These are phyloP conservation scores for Acacia melanoxylon DNA, from an alignment of 306 rosid species.

Conservation along the genomic window DNA sequence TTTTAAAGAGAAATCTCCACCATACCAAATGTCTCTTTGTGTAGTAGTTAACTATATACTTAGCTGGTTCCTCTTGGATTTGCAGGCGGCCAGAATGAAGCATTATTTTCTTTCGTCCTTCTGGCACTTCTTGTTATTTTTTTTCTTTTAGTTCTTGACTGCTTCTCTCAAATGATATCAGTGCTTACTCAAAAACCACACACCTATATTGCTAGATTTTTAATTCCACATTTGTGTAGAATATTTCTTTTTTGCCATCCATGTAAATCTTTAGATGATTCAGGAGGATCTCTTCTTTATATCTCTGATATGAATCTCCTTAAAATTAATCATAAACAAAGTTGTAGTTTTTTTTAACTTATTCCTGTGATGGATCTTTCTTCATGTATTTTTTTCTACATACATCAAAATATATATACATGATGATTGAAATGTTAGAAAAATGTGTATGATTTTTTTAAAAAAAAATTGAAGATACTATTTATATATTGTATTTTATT, in stretches of 20 bases:
- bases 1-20: conserved; percentile 41
- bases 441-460: neutral
- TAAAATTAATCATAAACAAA: neutral
- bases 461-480: too few species aligned
- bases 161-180: conserved; percentile 31
- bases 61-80: conserved; percentile 44
- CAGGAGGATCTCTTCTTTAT: neutral
- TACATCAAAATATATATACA: too few species aligned
- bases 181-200: conserved; percentile 28
- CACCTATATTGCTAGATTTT: conserved; percentile 21
- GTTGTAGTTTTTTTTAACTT: neutral
- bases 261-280: neutral
- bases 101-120: neutral
- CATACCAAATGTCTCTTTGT: conserved; percentile 54
- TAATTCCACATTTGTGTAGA: neutral
- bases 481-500: neutral
- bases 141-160: conserved; percentile 9
- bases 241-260: neutral
- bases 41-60: conserved; percentile 26
- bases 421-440: neutral
- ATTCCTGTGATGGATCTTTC: neutral
- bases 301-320: neutral
- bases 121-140: neutral
- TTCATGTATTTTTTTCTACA: neutral
- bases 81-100: conserved; percentile 37